Evolutionary conservation across 2,329 filamentous ascomycete species (phyloP).

Genomic region (Thelonectria olida): DNA sequence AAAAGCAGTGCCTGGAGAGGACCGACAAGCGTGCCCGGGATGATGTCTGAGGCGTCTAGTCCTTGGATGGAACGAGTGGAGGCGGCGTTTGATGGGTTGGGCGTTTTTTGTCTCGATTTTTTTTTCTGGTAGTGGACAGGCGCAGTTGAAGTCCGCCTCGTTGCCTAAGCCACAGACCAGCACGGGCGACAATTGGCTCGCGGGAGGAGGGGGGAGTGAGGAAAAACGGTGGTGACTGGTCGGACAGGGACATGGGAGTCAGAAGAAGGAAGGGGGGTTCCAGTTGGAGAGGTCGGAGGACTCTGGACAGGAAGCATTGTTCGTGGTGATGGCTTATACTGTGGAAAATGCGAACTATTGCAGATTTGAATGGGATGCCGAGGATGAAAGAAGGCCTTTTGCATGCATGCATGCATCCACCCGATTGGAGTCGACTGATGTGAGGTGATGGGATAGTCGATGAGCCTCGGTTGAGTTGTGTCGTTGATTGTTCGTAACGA

Average conservation of each 20-base stretch:
- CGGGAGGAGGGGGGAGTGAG: not conserved
- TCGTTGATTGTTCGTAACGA: not conserved
- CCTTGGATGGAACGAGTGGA: not conserved
- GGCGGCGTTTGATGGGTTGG: constrained; percentile 11
- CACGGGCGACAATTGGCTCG: constrained; percentile 25
- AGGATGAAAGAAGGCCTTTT: not conserved
- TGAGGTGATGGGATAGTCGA: not conserved
- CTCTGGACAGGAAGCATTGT: not conserved
- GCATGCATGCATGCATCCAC: no score
- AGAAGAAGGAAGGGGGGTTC: no score
- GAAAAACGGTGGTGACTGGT: not conserved
- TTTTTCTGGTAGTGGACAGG: constrained; percentile 10
- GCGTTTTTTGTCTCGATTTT: constrained; percentile 26
- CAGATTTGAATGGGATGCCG: not conserved
- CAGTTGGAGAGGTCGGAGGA: not conserved
- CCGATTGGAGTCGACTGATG: not conserved
- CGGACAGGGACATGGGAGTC: constrained; percentile 6
- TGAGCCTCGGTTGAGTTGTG: not conserved
- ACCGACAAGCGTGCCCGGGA: not conserved
- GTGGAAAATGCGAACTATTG: not conserved
- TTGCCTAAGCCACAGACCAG: constrained; percentile 40
- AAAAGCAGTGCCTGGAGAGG: no score
- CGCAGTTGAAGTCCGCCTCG: constrained; percentile 39
- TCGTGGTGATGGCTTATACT: not conserved
- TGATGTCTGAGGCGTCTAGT: not conserved